phyloP scores from a whole-genome alignment of 2,329 filamentous ascomycete genomes.

The Calonectria hongkongensis region DNA sequence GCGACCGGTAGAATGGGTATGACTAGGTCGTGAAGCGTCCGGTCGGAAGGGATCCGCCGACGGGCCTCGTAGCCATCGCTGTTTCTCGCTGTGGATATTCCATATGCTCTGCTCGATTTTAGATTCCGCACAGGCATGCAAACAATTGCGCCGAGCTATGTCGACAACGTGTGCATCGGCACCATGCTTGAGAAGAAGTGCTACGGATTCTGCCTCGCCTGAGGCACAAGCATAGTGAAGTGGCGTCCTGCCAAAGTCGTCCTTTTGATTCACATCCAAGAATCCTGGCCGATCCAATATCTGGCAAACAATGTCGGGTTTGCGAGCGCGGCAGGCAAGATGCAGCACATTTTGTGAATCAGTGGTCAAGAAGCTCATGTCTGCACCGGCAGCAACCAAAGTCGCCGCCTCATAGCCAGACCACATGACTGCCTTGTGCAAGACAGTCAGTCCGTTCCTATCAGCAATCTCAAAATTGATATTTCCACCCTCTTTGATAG shows the following conservation, averaged over 20 bases:
- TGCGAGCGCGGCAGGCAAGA: constrained; percentile 46
- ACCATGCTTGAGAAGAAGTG: constrained; percentile 40
- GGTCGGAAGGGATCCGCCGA: constrained; percentile 34
- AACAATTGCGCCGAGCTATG: constrained; percentile 5
- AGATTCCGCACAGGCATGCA: constrained; percentile 47
- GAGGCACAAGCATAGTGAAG: constrained; percentile 48
- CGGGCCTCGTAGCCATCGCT: constrained; percentile 11
- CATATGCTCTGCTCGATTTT: constrained; percentile 41
- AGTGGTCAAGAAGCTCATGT: constrained; percentile 37
- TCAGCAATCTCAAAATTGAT: constrained; percentile 43
- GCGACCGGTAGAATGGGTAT: background rate
- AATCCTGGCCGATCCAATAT: constrained; percentile 6
- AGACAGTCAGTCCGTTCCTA: constrained; percentile 35
- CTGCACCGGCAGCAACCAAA: constrained; percentile 32
- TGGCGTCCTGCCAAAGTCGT: constrained; percentile 45
- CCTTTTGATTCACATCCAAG: constrained; percentile 41
- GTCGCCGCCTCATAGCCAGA: constrained; percentile 34
- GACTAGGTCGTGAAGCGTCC: background rate
- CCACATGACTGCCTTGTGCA: constrained; percentile 47
- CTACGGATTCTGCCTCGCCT: constrained; percentile 45
- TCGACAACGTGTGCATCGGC: constrained; percentile 31
- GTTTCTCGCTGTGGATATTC: constrained; percentile 6
- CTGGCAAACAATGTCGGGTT: constrained; percentile 38
- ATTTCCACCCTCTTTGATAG: constrained; percentile 17
- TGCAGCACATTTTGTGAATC: constrained; percentile 47